Evolutionary conservation across 2,329 filamentous ascomycete species (phyloP), one percentile per base, ranked within the genome.

Genomic region (Mycocentrospora acerina): DNA sequence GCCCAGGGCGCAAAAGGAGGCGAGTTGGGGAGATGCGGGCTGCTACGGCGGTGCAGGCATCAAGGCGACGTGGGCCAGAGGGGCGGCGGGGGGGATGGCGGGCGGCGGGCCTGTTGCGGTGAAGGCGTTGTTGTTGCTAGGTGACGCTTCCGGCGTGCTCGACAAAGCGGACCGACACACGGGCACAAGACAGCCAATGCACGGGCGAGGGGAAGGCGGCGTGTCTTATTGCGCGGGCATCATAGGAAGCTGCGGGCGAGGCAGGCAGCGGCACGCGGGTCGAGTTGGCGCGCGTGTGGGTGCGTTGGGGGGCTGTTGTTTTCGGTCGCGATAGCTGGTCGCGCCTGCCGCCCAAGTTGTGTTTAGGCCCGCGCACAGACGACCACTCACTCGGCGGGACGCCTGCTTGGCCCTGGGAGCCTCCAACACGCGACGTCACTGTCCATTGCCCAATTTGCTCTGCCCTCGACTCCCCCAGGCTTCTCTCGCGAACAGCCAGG

Each of bases 131-230:
- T 46, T 48, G 59, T 62, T 60, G 55, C 55, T 62, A 60, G 55
- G 55, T 58, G 50, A 64, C 58, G 56, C 55, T 55, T 55, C 35
- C 46, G 53, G 51, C 44, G 49, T 55, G 59, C 50, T 62, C 57
- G 60, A 64, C 63, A 65, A 64, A 64, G 59, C 51, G 42, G 62
- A 67, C 63, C 66, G 63, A 59, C 55, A 59, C 63, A 55, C n/a
- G n/a, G n/a, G n/a, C n/a, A n/a, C n/a, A n/a, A n/a, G 54, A 49
- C 46, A 44, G 37, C 28, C 39, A 47, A 32, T 42, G 51, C 46
- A 39, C 39, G 46, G 46, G 34, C 36, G 36, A 43, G 38, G 48
- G 38, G 22, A 29, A 35, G 44, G 40, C 24, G 38, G 45, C 25
- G 27, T n/a, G 25, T 13, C 29, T 48, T 37, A 48, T 22, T 30